Conservation (phyloP, 352 stramenopile species). For the Pythium vanterpoolii region DNA sequence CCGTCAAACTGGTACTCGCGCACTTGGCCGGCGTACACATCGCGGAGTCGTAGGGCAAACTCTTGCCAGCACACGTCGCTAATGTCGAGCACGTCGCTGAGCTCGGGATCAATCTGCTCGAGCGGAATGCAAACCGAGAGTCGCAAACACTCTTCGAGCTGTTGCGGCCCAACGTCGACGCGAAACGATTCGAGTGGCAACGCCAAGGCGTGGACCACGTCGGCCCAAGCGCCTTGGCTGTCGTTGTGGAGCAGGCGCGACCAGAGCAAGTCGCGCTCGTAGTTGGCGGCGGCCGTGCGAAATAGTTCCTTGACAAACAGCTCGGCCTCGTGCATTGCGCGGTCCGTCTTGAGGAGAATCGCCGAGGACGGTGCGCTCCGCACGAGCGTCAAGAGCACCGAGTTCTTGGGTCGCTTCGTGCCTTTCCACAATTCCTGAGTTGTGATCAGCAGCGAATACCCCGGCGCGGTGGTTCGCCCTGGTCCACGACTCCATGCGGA, state of each 20-base stretch:
- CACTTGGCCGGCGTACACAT: slow-evolving; percentile 76
- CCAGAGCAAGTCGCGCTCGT: slow-evolving; percentile 85
- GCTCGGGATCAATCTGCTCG: slow-evolving; percentile 66
- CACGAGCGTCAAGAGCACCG: slow-evolving; percentile 66
- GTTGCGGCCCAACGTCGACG: slow-evolving; percentile 72
- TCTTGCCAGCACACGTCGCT: slow-evolving; percentile 77
- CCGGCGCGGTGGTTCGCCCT: slow-evolving; percentile 15
- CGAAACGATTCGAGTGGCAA: slow-evolving; percentile 57
- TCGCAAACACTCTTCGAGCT: slow-evolving; percentile 80
- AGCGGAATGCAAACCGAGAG: slow-evolving; percentile 81
- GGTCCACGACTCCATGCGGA: neutral
- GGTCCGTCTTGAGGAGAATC: slow-evolving; percentile 50
- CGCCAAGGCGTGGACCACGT: slow-evolving; percentile 53
- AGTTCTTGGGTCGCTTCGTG: slow-evolving; percentile 57
- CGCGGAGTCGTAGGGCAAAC: slow-evolving; percentile 63
- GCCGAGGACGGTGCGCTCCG: slow-evolving; percentile 36
- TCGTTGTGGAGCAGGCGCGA: slow-evolving; percentile 78
- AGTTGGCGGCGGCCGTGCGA: slow-evolving; percentile 72
- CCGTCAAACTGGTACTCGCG: slow-evolving; percentile 85
- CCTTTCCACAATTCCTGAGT: slow-evolving; percentile 49
- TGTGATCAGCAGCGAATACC: slow-evolving; percentile 79
- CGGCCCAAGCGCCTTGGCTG: slow-evolving; percentile 36
- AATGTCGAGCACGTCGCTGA: slow-evolving; percentile 64
- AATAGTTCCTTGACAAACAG: slow-evolving; percentile 79
- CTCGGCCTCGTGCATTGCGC: slow-evolving; percentile 71